These are phyloP conservation scores for Leccinum fuscescens DNA, from an alignment of 1,284 basidiomycete species.

Conservation along the genomic window DNA sequence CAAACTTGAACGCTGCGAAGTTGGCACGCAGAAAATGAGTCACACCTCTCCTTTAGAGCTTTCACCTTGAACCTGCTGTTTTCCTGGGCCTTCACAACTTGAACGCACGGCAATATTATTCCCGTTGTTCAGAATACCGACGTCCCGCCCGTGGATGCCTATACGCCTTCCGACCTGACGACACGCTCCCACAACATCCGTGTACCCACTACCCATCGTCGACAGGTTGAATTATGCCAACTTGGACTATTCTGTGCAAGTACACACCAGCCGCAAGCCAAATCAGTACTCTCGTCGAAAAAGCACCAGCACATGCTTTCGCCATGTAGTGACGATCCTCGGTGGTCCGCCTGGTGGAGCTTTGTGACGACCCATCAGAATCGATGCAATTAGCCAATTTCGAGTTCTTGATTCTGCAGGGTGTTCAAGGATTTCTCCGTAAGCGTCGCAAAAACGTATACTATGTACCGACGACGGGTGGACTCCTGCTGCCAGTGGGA, in stretches of 20 bases:
- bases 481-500: slow-evolving; percentile 57
- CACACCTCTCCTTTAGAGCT: no score
- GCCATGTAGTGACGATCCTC: slow-evolving; percentile 67
- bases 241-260: slow-evolving; percentile 89
- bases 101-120: slow-evolving; percentile 23
- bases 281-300: slow-evolving; percentile 85
- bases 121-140: slow-evolving; percentile 10
- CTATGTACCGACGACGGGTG: slow-evolving; percentile 66
- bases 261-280: slow-evolving; percentile 87
- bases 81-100: slow-evolving; percentile 8
- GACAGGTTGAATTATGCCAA: slow-evolving; percentile 94
- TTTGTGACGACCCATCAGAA: slow-evolving; percentile 92
- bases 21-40: no score
- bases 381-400: slow-evolving; percentile 95
- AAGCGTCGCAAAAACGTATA: slow-evolving; percentile 77
- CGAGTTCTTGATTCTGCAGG: slow-evolving; percentile 89
- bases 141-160: slow-evolving; percentile 2
- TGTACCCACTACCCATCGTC: slow-evolving; percentile 50
- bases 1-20: no score
- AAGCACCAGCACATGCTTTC: slow-evolving; percentile 97
- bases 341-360: slow-evolving; percentile 89
- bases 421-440: slow-evolving; percentile 92
- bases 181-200: slow-evolving; percentile 53
- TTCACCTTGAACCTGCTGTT: no score
- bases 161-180: slow-evolving; percentile 11